Conservation (phyloP, 1,284 basidiomycete species). For the Irpex sp. region DNA sequence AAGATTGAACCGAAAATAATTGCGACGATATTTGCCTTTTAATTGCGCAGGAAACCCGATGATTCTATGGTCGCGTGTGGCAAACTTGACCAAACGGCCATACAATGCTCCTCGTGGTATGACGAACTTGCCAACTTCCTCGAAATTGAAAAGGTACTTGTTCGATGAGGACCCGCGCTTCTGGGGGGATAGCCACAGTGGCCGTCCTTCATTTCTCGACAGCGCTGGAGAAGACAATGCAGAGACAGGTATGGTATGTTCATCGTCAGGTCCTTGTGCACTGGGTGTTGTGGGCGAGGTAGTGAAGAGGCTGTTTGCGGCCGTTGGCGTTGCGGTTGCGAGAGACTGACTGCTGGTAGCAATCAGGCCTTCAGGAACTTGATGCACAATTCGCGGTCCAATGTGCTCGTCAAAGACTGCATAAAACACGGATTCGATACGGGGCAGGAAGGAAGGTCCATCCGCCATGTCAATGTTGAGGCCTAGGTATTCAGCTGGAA, state of each 20-base stretch:
- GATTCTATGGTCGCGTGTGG: constrained; percentile 73
- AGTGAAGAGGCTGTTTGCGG: constrained; percentile 24
- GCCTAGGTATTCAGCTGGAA: too few relatives aligned
- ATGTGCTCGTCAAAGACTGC: constrained; percentile 80
- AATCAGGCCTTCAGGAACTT: constrained; percentile 87
- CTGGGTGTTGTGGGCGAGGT: constrained; percentile 46
- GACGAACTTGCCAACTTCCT: constrained; percentile 89
- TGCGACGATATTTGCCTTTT: constrained; percentile 69
- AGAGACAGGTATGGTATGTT: constrained; percentile 36
- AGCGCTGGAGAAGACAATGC: constrained; percentile 42
- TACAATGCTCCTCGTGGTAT: constrained; percentile 88
- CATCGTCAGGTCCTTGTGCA: constrained; percentile 26
- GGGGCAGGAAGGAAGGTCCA: constrained; percentile 65
- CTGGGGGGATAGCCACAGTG: constrained; percentile 41
- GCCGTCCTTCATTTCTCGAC: constrained; percentile 38
- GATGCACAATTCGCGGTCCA: constrained; percentile 85
- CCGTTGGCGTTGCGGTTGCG: constrained; percentile 4
- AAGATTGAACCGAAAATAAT: constrained; percentile 93
- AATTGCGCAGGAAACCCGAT: constrained; percentile 88
- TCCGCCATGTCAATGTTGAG: neutral
- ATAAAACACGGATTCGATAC: constrained; percentile 85
- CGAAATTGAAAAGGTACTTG: constrained; percentile 81
- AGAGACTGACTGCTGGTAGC: constrained; percentile 21
- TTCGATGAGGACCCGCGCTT: constrained; percentile 46
- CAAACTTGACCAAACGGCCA: constrained; percentile 82